Percentiles rank a stretch among this genome's conserved stretches.
Evolutionary conservation across 2,329 filamentous ascomycete genomes (phyloP).

Genomic region (Madurella fahalii): DNA sequence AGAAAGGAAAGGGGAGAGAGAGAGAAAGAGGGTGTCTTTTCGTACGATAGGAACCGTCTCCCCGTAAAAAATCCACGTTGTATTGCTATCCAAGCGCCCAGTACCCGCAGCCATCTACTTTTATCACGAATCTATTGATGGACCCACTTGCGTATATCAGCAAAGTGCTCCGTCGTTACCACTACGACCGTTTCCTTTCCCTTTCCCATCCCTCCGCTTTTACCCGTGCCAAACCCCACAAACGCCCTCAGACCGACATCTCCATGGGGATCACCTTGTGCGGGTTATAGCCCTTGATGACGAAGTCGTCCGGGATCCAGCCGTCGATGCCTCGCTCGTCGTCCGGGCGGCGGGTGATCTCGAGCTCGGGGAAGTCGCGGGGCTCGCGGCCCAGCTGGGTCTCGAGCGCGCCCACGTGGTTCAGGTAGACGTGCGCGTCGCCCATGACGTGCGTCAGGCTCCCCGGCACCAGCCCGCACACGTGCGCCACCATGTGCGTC

Average conservation of each 20-base stretch:
- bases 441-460: constrained; percentile 94
- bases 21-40: too few species aligned
- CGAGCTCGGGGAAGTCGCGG: constrained; percentile 71
- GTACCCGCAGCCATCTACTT: too few species aligned
- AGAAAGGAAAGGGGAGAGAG: too few species aligned
- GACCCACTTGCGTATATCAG: too few species aligned
- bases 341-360: constrained; percentile 63
- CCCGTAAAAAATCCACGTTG: too few species aligned
- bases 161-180: too few species aligned
- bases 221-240: too few species aligned
- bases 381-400: constrained; percentile 78
- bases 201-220: too few species aligned
- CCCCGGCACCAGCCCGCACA: constrained; percentile 77
- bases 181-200: too few species aligned
- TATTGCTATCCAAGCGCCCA: too few species aligned
- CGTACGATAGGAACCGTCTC: too few species aligned
- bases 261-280: constrained; percentile 96
- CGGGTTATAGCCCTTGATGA: constrained; percentile 81
- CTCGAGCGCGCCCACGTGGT: constrained; percentile 84
- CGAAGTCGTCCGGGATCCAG: constrained; percentile 85
- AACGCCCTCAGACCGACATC: constrained; percentile 68
- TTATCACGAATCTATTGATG: too few species aligned
- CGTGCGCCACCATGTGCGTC: constrained; percentile 91
- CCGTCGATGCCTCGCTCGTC: constrained; percentile 72
- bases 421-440: constrained; percentile 92